These are phyloP conservation scores for Penicillium cosmopolitanum DNA, from an alignment of 495 filamentous ascomycete species.

Conservation along the genomic window DNA sequence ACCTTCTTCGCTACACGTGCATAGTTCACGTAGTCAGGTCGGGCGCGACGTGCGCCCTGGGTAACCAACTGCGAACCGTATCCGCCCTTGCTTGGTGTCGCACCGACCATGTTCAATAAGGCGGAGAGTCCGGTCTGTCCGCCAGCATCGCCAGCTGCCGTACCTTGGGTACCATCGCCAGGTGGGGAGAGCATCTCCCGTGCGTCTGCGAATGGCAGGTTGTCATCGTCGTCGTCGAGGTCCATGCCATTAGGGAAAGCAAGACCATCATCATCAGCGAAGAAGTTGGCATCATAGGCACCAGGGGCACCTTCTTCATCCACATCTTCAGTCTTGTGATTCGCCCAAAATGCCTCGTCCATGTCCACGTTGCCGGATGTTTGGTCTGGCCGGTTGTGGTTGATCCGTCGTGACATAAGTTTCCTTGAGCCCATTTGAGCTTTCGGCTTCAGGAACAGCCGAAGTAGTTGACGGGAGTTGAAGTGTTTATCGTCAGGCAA, in stretches of 20 bases:
- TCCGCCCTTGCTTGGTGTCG: conserved; percentile 57
- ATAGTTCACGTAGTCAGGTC: conserved; percentile 97
- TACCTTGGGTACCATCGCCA: conserved; percentile 44
- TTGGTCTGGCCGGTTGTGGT: conserved; percentile 51
- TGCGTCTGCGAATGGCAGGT: conserved; percentile 86
- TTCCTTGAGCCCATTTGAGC: conserved; percentile 69
- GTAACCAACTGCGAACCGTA: conserved; percentile 96
- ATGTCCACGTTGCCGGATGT: conserved; percentile 67
- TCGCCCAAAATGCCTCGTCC: conserved; percentile 96
- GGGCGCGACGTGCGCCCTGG: conserved; percentile 69
- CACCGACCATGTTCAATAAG: conserved; percentile 48
- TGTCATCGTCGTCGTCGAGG: conserved; percentile 74
- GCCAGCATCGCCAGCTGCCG: conserved; percentile 41
- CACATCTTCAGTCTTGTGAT: conserved; percentile 61
- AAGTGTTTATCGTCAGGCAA: conserved; percentile 99
- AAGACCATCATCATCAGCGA: conserved; percentile 93
- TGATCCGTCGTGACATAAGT: conserved; percentile 40
- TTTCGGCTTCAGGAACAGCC: conserved; percentile 92
- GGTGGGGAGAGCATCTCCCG: conserved; percentile 84
- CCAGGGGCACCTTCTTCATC: conserved; percentile 60
- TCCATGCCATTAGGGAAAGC: conserved; percentile 68
- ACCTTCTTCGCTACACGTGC: conserved; percentile 98
- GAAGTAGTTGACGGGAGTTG: conserved; percentile 86
- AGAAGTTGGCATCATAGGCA: conserved; percentile 97
- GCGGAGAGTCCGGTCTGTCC: conserved; percentile 44